phyloP scores from a whole-genome alignment of 225 moss, liverwort and hornwort genomes.

The Rhytidiadelphus loreus region DNA sequence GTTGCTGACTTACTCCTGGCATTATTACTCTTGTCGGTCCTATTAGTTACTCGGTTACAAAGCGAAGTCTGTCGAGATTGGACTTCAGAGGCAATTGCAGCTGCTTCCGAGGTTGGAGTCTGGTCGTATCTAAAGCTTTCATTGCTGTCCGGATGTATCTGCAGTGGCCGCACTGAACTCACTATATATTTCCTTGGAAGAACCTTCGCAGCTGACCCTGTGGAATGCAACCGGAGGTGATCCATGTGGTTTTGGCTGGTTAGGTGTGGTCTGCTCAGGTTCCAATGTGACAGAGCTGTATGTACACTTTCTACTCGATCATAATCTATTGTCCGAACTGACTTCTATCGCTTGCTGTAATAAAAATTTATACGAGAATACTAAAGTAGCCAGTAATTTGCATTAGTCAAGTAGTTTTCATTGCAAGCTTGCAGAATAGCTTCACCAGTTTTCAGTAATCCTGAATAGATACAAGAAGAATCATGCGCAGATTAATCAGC shows the following conservation, averaged over 20 bases:
- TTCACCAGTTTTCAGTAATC: not conserved
- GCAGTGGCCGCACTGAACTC: constrained; percentile 34
- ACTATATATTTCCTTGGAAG: constrained; percentile 16
- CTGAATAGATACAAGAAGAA: not conserved
- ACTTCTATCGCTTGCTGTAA: not conserved
- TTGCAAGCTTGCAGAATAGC: not conserved
- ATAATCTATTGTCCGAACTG: not conserved
- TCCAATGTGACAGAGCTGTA: constrained; percentile 52
- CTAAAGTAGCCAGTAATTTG: not conserved
- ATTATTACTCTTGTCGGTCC: not conserved
- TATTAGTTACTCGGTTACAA: not conserved
- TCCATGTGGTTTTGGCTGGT: constrained; percentile 54
- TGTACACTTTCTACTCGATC: not conserved
- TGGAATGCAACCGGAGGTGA: constrained; percentile 61
- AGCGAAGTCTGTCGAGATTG: not conserved
- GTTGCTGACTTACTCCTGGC: not conserved
- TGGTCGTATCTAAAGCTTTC: not conserved
- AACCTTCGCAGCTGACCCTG: constrained; percentile 29
- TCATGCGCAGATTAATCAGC: not conserved
- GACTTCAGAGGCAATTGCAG: not conserved
- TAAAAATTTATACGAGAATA: not conserved
- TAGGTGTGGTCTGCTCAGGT: constrained; percentile 46
- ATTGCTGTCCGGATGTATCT: not conserved
- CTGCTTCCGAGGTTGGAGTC: not conserved
- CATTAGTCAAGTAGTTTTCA: not conserved